Evolutionary conservation across 1,284 basidiomycete species (phyloP).

Genomic region (Trichosporon inkin): DNA sequence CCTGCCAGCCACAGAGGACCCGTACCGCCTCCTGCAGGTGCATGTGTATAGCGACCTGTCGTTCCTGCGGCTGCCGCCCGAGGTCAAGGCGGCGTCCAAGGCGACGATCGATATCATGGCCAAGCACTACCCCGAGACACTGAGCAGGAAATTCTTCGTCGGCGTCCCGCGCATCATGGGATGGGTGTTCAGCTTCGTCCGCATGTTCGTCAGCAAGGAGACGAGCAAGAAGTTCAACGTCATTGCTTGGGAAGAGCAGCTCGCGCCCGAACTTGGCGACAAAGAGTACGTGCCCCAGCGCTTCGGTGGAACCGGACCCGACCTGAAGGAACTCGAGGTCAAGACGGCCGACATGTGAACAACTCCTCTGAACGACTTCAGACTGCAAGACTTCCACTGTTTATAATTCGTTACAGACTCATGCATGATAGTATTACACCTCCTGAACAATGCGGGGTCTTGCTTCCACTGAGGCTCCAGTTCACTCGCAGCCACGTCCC

Average conservation of each 20-base stretch:
- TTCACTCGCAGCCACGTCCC: too few species aligned
- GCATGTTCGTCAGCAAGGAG: constrained; percentile 26
- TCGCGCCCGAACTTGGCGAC: constrained; percentile 25
- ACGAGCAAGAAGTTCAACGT: constrained; percentile 31
- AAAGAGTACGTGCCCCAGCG: constrained; percentile 20
- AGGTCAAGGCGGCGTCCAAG: constrained; percentile 29
- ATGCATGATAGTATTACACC: too few species aligned
- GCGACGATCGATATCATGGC: constrained; percentile 28
- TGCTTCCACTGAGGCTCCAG: too few species aligned
- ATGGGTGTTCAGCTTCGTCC: constrained; percentile 29
- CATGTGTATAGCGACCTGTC: constrained; percentile 31
- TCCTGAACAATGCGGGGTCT: too few species aligned
- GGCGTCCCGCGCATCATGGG: constrained; percentile 31
- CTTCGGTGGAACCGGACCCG: constrained; percentile 25
- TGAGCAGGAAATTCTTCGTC: constrained; percentile 32
- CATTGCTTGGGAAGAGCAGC: constrained; percentile 21
- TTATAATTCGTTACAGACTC: too few species aligned
- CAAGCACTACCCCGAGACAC: constrained; percentile 32
- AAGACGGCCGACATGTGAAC: not conserved
- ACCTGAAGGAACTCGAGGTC: constrained; percentile 19
- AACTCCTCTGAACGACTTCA: too few species aligned
- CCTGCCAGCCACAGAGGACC: constrained; percentile 19
- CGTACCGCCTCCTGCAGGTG: constrained; percentile 29
- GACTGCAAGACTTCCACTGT: too few species aligned
- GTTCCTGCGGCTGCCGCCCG: constrained; percentile 30